These are phyloP conservation scores for Vigna hirtella DNA, from an alignment of 306 rosid genomes.

Conservation along the genomic window DNA sequence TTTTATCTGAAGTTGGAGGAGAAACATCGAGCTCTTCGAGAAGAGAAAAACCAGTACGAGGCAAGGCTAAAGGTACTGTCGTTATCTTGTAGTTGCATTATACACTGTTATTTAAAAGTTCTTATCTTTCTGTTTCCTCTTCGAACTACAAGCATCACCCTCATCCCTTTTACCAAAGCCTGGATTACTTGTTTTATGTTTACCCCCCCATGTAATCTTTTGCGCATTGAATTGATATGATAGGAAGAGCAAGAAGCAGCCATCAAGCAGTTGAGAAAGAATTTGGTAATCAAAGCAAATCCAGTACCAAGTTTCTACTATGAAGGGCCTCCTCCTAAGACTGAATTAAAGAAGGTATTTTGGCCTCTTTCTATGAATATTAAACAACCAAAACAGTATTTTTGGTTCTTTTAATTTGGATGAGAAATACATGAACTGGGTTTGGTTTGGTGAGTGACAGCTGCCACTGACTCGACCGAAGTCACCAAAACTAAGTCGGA, in stretches of 20 bases:
- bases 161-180: neutral
- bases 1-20: conserved; percentile 85
- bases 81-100: conserved; percentile 9
- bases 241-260: conserved; percentile 98
- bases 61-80: conserved; percentile 77
- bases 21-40: conserved; percentile 84
- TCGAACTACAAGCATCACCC: too few relatives aligned
- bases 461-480: conserved; percentile 89
- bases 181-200: conserved; percentile 1
- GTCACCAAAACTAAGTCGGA: conserved; percentile 84
- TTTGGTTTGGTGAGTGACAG: conserved; percentile 56
- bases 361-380: neutral
- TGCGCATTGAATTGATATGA: conserved; percentile 16
- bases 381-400: too few relatives aligned
- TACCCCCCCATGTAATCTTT: neutral
- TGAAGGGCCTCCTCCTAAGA: conserved; percentile 91
- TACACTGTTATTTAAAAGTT: neutral
- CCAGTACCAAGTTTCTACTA: conserved; percentile 97
- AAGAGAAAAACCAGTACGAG: conserved; percentile 78
- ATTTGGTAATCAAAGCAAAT: conserved; percentile 88
- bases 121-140: neutral
- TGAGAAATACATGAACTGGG: neutral
- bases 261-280: conserved; percentile 84
- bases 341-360: conserved; percentile 84
- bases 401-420: too few relatives aligned